Evolutionary conservation across 2,329 filamentous ascomycete genomes (phyloP), one percentile per base, ranked within the genome.

Genomic region (Colletotrichum phormii): DNA sequence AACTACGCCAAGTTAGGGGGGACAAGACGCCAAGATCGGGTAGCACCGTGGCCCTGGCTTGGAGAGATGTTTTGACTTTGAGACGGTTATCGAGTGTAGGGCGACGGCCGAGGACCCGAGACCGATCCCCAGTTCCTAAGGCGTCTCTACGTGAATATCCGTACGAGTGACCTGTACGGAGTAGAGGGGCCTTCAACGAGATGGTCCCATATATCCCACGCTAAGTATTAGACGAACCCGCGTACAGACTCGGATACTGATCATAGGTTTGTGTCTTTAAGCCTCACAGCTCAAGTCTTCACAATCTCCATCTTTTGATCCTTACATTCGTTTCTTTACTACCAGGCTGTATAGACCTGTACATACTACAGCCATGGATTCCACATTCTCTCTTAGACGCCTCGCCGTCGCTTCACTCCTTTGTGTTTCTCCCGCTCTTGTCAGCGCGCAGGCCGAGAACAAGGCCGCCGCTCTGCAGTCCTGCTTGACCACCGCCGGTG

Each of bases 331-430:
- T 67, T 67, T 61, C 46, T 42, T 51, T 62, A 49, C 29, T 12
- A 26, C 46, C 54, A n/a, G 42, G 62, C 55, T 66, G 67, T 61
- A 49, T 33, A 31, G 5, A 22, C 12, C 42, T 67, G 55, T 57
- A 65, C 35, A 59, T 65, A 65, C 57, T 12, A 26, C 70, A 62
- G 64, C 61, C 62, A 75, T 75, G 73, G 71, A 73, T 42, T 73
- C 73, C 13, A 22, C 73, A 55, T 60, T 35, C 55, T 75, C 73
- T 57, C 46, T 75, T 42, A 66, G 67, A 65, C 73, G 71, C 71
- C 61, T 75, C 24, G 73, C 72, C 67, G 71, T 75, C 67, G 58
- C 71, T 33, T 73, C 70, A 15, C 71, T 75, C 55, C 63, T 73
- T 73, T 65, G 33, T 55, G 61, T 66, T 12, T 62, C 70, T 18